Evolutionary conservation across 345 rosid species (phyloP).

Genomic region (Lepidium didymum): DNA sequence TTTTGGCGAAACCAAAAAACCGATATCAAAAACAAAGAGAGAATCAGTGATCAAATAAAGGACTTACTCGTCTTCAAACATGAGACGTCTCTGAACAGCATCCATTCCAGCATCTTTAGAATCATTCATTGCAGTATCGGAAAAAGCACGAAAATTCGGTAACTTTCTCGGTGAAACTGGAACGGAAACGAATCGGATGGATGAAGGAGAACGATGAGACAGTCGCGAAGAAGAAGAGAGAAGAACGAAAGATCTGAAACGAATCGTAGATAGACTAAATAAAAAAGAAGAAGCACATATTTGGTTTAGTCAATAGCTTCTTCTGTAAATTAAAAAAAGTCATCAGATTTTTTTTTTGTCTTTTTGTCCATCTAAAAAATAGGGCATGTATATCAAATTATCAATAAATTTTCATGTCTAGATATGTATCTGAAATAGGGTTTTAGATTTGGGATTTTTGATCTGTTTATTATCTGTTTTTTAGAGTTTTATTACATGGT

Average conservation of each 20-base stretch:
- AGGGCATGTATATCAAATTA: no score
- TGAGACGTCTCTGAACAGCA: slow-evolving; percentile 98
- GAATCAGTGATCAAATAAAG: not conserved
- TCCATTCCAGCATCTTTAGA: slow-evolving; percentile 76
- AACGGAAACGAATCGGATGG: slow-evolving; percentile 3
- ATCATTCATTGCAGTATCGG: slow-evolving; percentile 32
- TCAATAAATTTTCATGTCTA: no score
- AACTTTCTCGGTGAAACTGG: slow-evolving; percentile 16
- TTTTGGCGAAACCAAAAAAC: not conserved
- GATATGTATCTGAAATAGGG: no score
- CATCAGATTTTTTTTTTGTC: no score
- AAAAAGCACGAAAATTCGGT: slow-evolving; percentile 15
- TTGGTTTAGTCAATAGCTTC: no score
- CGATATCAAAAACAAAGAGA: not conserved
- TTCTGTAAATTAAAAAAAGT: no score
- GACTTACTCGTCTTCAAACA: slow-evolving; percentile 87
- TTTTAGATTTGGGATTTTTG: no score
- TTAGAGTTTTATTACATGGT: no score
- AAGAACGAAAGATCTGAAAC: slow-evolving; percentile 26
- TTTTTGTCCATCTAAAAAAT: no score
- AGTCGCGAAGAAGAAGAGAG: slow-evolving; percentile 9
- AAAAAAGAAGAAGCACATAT: slow-evolving; percentile 29
- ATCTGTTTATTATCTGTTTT: no score
- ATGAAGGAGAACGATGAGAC: not conserved
- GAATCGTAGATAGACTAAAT: slow-evolving; percentile 23